Conservation (phyloP, 306 rosid species). For the Glycine latifolia region DNA sequence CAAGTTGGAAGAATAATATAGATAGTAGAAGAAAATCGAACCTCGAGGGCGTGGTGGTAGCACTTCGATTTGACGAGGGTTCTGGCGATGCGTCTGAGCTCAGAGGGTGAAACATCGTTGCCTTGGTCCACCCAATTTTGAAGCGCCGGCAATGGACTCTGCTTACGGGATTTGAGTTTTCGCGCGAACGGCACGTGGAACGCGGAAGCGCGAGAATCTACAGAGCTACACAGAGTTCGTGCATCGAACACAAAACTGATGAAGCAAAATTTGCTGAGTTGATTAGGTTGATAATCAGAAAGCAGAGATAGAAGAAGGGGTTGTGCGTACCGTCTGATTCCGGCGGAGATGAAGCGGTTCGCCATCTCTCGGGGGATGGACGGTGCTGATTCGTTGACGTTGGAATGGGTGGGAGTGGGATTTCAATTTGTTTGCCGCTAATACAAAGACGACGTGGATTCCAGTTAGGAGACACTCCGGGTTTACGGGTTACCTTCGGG, state of each 20-base stretch:
- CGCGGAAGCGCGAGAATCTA: conserved; percentile 41
- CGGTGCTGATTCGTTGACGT: conserved; percentile 2
- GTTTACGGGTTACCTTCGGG: no score
- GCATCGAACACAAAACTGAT: conserved; percentile 35
- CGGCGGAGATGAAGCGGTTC: conserved; percentile 43
- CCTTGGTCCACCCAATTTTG: conserved; percentile 57
- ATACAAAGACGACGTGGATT: no score
- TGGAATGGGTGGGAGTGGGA: not conserved
- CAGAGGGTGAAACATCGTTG: conserved; percentile 51
- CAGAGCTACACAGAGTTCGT: conserved; percentile 37
- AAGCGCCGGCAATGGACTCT: conserved; percentile 53
- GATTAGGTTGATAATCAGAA: not conserved
- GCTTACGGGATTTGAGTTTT: conserved; percentile 37
- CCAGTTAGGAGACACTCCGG: no score
- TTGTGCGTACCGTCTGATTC: conserved; percentile 50
- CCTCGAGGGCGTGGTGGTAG: conserved; percentile 72
- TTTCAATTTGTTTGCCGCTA: not conserved
- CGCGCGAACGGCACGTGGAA: not conserved
- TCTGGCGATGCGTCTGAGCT: conserved; percentile 60
- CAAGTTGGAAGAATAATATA: not conserved
- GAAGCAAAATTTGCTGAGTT: conserved; percentile 25
- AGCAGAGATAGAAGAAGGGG: not conserved
- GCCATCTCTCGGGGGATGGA: conserved; percentile 47
- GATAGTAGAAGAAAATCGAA: conserved; percentile 19
- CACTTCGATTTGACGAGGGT: conserved; percentile 64